A percentile compares a stretch with the other conserved stretches of the same genome.
Conservation (phyloP, 2,329 filamentous ascomycete genomes). For the Fusarium sp. region DNA sequence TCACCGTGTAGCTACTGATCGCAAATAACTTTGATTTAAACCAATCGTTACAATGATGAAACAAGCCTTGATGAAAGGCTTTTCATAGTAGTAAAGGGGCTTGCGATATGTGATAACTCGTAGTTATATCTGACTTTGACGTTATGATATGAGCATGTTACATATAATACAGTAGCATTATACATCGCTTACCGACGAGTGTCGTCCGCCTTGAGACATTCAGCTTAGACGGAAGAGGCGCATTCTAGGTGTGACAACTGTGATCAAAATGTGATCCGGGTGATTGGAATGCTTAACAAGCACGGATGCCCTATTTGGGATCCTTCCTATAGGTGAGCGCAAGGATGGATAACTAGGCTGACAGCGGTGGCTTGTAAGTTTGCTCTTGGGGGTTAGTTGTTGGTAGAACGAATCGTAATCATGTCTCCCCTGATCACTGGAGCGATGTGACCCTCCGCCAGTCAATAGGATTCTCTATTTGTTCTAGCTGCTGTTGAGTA, state of each 20-base stretch:
- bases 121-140: background rate
- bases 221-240: slow-evolving; percentile 4
- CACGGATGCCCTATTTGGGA: slow-evolving; percentile 5
- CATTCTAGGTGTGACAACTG: slow-evolving; percentile 14
- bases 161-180: background rate
- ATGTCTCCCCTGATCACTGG: slow-evolving; percentile 15
- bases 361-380: slow-evolving; percentile 14
- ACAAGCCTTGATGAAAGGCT: background rate
- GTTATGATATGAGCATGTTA: slow-evolving; percentile 6
- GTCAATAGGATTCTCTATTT: background rate
- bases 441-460: slow-evolving; percentile 20
- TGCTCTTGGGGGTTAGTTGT: slow-evolving; percentile 4
- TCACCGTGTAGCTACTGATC: background rate
- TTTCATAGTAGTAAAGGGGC: background rate
- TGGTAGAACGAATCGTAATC: slow-evolving; percentile 4
- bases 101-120: background rate
- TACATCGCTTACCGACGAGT: background rate
- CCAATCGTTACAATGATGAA: background rate
- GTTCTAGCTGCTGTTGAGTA: background rate
- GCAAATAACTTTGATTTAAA: background rate
- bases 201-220: background rate
- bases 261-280: slow-evolving; percentile 25
- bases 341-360: slow-evolving; percentile 9
- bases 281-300: slow-evolving; percentile 23
- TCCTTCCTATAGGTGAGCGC: slow-evolving; percentile 1